Base-by-base conservation (phyloP, 306 rosid species). In the Medicago truncatula region DNA sequence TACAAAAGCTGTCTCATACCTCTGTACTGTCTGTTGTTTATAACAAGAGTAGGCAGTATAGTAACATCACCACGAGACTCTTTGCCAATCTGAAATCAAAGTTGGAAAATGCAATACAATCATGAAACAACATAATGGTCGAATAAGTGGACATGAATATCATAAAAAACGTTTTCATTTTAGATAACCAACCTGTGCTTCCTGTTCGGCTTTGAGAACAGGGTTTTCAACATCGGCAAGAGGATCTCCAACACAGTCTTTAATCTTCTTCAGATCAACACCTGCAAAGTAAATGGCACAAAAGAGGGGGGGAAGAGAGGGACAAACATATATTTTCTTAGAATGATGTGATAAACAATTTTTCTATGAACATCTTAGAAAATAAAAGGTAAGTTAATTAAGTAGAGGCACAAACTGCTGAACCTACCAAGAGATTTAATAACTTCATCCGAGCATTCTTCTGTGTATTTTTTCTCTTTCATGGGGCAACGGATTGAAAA, bases 41-140 rank as follows among this genome's bases (percentile, higher is more conserved):
- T 92, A 57, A 95, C 89, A 70, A 95, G 96, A 78, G 98, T 95
- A 39, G 97, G 97, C 77, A 95, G 77, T 89, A 95, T 92, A 4
- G 97, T 95, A 82, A 95, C 97, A 88, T 95, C 98, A 58, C 98
- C 97, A 14, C 97, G 97, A 68, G 92, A 11, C 54, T 97, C 98
- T 82, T 80, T 89, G 75, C 98, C 98, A 75, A 90, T 85, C 98
- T 95, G 88, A 73, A 82, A 79, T 40, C 78, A 57, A 65, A 79
- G 49, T 56, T 68, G 63, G 75, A 75, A 25, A 62, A 77, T 78
- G 66, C 9, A 15, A 53, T 44, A 66, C 63, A 60, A 59, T 38
- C 50, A 25, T 58, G 9, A 76, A 61, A 79, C 54, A 58, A 77
- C 40, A 36, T 16, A 78, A 71, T 50, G 53, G 36, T 71, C 58